phyloP scores from a whole-genome alignment of 2,329 filamentous ascomycete species.

The Elsinoe arachidis region DNA sequence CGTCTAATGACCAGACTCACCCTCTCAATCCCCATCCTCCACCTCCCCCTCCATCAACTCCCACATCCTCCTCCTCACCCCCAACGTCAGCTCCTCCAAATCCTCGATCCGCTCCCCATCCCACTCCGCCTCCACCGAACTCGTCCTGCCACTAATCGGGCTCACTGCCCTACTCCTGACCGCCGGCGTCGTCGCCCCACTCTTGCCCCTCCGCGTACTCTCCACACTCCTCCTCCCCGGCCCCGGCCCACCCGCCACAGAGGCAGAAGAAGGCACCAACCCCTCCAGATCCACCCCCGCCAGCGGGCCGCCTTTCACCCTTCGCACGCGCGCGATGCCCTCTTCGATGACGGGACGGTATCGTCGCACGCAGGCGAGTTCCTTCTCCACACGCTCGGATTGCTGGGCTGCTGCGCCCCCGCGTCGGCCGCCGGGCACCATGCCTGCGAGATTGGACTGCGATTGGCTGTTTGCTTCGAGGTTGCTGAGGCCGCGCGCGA shows the following conservation, averaged over 20 bases:
- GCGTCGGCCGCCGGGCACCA: conserved; percentile 29
- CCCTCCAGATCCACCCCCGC: conserved; percentile 39
- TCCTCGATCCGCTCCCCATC: conserved; percentile 10
- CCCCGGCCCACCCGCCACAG: not conserved
- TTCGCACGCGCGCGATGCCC: conserved; percentile 46
- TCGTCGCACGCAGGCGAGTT: conserved; percentile 64
- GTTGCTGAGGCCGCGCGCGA: conserved; percentile 63
- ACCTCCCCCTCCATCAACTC: conserved; percentile 10
- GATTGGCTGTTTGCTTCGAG: conserved; percentile 52
- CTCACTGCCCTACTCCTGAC: conserved; percentile 1
- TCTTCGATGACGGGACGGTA: conserved; percentile 63
- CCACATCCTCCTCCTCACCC: conserved; percentile 13
- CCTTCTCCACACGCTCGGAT: conserved; percentile 61
- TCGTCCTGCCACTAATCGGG: not conserved
- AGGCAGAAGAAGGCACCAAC: not conserved
- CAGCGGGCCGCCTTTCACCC: conserved; percentile 14
- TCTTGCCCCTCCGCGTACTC: not conserved
- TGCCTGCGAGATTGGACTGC: conserved; percentile 39
- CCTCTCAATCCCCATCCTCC: not conserved
- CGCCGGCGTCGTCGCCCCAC: not conserved
- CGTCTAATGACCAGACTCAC: too few relatives aligned
- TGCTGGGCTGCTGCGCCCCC: conserved; percentile 50
- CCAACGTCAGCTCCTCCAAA: conserved; percentile 11
- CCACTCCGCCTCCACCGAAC: conserved; percentile 1
- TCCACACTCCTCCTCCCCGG: not conserved